Conservation (phyloP, 169 alveolate species). For the Plasmodium gonderi region DNA sequence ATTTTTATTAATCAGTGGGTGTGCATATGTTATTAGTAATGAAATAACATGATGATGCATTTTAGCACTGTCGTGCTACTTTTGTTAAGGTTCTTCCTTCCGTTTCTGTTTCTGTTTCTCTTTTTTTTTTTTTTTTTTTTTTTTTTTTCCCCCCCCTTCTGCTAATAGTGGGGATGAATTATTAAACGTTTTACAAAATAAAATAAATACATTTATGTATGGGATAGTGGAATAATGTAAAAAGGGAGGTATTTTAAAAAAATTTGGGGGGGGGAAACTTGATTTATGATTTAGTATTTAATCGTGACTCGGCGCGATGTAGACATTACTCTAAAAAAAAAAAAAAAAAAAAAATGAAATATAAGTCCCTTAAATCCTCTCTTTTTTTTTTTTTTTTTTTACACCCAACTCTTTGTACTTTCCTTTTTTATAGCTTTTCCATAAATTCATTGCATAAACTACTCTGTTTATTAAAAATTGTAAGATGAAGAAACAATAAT, state of each 20-base stretch:
- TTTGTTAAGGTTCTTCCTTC: background rate
- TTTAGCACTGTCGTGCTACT: background rate
- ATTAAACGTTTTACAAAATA: no score
- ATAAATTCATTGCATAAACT: background rate
- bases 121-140: no score
- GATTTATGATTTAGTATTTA: background rate
- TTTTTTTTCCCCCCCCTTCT: no score
- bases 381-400: background rate
- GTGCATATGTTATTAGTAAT: background rate
- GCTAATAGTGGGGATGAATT: no score
- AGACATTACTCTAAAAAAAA: conserved; percentile 18
- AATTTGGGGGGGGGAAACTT: background rate
- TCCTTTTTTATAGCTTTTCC: background rate
- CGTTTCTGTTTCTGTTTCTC: no score
- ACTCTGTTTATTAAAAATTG: background rate
- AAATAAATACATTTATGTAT: no score
- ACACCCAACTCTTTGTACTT: no score
- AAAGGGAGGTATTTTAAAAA: no score
- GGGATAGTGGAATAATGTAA: no score
- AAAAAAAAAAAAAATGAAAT: background rate
- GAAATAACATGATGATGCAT: background rate
- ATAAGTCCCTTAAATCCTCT: background rate
- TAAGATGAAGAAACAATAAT: background rate
- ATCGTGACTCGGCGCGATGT: background rate
- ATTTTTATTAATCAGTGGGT: background rate